Percentiles rank a stretch among this genome's conserved stretches.
Conservation (phyloP, 176 grass and related monocot species). For the Poa pratensis region DNA sequence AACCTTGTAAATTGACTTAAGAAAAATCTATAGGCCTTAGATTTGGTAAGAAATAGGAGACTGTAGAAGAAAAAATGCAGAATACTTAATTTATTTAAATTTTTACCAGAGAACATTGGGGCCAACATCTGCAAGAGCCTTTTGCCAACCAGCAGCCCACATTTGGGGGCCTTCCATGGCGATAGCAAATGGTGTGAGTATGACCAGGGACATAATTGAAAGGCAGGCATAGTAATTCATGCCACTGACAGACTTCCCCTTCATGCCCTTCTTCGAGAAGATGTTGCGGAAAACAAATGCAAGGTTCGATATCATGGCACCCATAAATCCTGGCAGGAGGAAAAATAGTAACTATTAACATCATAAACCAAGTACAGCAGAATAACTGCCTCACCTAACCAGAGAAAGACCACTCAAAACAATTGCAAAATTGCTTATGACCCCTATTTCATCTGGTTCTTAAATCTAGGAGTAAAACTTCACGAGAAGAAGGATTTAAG, state of each 20-base stretch:
- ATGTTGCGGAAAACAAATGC: constrained; percentile 96
- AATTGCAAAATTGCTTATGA: constrained; percentile 22
- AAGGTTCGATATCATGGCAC: constrained; percentile 98
- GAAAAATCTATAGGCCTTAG: not conserved
- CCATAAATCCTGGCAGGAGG: constrained; percentile 81
- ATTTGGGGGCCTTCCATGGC: constrained; percentile 86
- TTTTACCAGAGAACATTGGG: constrained; percentile 86
- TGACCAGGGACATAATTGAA: constrained; percentile 82
- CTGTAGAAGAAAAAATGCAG: constrained; percentile 28
- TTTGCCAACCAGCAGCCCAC: constrained; percentile 91
- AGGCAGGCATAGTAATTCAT: constrained; percentile 98
- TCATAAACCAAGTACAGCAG: constrained; percentile 18
- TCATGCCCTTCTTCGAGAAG: constrained; percentile 96
- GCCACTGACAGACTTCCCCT: constrained; percentile 82
- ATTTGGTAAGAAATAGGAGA: not conserved
- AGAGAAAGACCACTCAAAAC: constrained; percentile 8
- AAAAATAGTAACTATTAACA: constrained; percentile 33
- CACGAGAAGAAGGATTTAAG: not conserved
- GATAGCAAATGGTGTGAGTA: constrained; percentile 89
- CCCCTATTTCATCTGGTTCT: constrained; percentile 3
- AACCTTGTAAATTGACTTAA: not conserved
- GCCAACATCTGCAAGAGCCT: constrained; percentile 73
- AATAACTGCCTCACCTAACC: constrained; percentile 20
- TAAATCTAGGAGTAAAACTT: constrained; percentile 2
- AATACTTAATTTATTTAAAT: constrained; percentile 28